A percentile compares a stretch with the other conserved stretches of the same genome.
Conservation (phyloP, 2,329 filamentous ascomycete species). For the Xylariaceae sp. region DNA sequence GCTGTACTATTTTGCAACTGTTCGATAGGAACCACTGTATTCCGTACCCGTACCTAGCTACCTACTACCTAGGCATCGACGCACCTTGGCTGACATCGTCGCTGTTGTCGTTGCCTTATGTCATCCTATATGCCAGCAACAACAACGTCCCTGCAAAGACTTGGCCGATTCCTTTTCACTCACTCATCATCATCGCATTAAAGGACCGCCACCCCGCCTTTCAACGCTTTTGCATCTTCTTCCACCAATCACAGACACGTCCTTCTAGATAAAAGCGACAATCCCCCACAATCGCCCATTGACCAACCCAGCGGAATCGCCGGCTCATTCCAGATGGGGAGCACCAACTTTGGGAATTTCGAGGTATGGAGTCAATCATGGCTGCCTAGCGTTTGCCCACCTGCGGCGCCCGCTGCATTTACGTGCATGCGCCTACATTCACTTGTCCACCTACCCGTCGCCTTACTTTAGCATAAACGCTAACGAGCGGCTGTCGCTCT, state of each 20-base stretch:
- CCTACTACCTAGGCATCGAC: too few species aligned
- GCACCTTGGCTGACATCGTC: not conserved
- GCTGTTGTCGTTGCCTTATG: not conserved
- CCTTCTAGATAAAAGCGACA: not conserved
- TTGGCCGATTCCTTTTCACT: constrained; percentile 1
- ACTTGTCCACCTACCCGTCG: not conserved
- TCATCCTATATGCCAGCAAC: constrained; percentile 1
- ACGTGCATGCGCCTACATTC: not conserved
- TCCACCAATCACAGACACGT: constrained; percentile 13
- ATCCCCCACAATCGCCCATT: constrained; percentile 7
- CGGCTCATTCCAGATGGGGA: constrained; percentile 44
- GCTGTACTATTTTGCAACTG: not conserved
- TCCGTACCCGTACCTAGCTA: too few species aligned
- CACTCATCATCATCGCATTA: not conserved
- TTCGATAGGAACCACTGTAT: not conserved
- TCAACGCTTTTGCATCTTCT: constrained; percentile 7
- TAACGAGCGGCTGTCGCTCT: constrained; percentile 24
- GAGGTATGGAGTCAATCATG: constrained; percentile 38
- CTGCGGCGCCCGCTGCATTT: not conserved
- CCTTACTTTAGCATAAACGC: not conserved
- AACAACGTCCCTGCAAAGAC: not conserved
- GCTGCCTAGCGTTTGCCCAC: not conserved
- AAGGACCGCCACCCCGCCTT: not conserved
- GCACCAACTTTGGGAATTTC: constrained; percentile 58
- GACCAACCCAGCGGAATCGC: constrained; percentile 23